These are phyloP conservation scores for Beauveria brongniartii DNA, from an alignment of 2,329 filamentous ascomycete genomes.

Conservation along the genomic window DNA sequence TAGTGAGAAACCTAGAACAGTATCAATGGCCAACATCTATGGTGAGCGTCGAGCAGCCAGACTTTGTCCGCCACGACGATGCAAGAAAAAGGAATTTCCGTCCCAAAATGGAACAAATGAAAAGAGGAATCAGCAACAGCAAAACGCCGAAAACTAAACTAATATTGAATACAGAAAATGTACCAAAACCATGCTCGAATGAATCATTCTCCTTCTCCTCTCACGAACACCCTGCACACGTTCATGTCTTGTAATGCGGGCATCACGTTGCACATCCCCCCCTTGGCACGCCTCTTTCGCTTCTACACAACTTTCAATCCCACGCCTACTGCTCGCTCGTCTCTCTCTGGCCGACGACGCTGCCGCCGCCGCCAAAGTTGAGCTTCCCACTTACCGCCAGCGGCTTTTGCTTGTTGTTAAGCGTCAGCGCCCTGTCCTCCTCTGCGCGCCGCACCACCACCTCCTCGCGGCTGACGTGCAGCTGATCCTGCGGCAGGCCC, in stretches of 20 bases:
- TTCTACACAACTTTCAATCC: background rate
- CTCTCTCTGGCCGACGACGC: slow-evolving; percentile 6
- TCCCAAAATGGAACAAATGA: background rate
- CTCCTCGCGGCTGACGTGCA: slow-evolving; percentile 21
- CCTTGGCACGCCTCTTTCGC: no score
- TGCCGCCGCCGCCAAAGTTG: background rate
- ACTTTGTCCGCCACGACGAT: background rate
- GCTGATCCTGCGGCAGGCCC: slow-evolving; percentile 25
- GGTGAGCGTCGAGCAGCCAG: background rate
- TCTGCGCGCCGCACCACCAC: slow-evolving; percentile 14
- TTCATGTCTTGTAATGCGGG: background rate
- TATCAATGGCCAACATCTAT: background rate
- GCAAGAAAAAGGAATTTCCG: background rate
- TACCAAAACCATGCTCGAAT: background rate
- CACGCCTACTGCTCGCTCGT: background rate
- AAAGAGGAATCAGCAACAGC: background rate
- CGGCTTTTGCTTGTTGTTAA: background rate
- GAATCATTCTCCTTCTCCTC: no score
- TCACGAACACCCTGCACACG: background rate
- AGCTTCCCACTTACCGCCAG: slow-evolving; percentile 6
- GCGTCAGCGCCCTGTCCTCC: background rate
- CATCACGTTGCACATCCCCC: background rate
- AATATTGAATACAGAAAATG: background rate
- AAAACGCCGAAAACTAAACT: background rate
- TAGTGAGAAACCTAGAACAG: background rate